Percentiles rank a stretch among this genome's conserved stretches.
Evolutionary conservation across 2,329 filamentous ascomycete genomes (phyloP).

Genomic region (Penicillium concentricum): DNA sequence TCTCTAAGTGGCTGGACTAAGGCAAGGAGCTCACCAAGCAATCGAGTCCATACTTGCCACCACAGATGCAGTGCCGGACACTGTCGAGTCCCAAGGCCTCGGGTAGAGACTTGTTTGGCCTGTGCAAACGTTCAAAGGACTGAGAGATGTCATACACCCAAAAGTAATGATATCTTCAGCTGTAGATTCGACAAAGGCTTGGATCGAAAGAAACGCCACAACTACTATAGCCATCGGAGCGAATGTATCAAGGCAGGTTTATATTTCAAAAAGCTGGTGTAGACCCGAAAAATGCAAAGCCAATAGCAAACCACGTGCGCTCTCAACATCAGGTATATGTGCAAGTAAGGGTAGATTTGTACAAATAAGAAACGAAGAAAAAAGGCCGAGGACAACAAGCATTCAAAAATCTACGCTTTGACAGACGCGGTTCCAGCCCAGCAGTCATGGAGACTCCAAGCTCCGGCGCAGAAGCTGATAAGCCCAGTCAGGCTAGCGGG

Average conservation of each 20-base stretch:
- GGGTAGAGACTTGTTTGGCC: no score
- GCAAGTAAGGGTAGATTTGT: constrained; percentile 9
- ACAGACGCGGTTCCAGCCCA: constrained; percentile 48
- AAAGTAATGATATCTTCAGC: neutral
- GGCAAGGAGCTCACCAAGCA: neutral
- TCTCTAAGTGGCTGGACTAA: neutral
- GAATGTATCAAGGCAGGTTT: neutral
- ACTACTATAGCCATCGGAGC: neutral
- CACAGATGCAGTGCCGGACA: neutral
- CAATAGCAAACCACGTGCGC: neutral
- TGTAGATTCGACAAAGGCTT: neutral
- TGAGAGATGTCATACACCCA: neutral
- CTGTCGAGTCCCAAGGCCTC: neutral
- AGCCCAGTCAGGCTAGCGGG: constrained; percentile 59
- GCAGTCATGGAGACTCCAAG: constrained; percentile 45
- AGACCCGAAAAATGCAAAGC: constrained; percentile 11
- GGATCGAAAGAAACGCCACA: neutral
- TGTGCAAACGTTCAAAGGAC: neutral
- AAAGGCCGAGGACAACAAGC: neutral
- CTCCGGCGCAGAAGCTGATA: constrained; percentile 54
- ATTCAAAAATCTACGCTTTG: constrained; percentile 10
- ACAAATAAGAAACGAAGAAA: constrained; percentile 2
- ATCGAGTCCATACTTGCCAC: neutral
- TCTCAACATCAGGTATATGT: constrained; percentile 7
- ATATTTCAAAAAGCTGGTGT: neutral